Evolutionary conservation across 2,329 filamentous ascomycete species (phyloP).

Genomic region (Claviceps monticola): DNA sequence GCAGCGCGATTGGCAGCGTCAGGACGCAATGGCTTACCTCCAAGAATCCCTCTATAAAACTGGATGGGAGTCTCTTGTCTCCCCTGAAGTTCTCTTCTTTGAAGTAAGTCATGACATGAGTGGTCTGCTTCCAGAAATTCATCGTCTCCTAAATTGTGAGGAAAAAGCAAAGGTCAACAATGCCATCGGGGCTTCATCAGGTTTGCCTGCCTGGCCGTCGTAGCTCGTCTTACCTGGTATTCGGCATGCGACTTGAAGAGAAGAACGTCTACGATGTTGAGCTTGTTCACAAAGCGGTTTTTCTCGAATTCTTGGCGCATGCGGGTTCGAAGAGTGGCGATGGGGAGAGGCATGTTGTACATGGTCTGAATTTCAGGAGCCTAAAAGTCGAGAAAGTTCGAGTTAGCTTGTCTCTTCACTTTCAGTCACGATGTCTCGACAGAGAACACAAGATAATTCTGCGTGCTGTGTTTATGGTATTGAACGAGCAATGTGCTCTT

Average conservation of each 20-base stretch:
- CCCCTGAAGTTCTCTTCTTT: constrained; percentile 66
- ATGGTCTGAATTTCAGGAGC: constrained; percentile 93
- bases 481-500: not conserved
- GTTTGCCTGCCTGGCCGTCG: not conserved
- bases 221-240: constrained; percentile 62
- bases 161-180: not conserved
- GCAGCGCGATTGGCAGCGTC: not conserved
- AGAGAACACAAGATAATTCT: not conserved
- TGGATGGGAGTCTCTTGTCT: constrained; percentile 65
- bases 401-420: constrained; percentile 1
- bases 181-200: not conserved
- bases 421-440: no score
- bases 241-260: constrained; percentile 85
- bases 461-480: not conserved
- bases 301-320: constrained; percentile 95
- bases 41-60: constrained; percentile 89
- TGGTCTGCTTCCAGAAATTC: constrained; percentile 98
- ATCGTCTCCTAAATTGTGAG: constrained; percentile 62
- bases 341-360: constrained; percentile 85
- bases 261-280: constrained; percentile 77
- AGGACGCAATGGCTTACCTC: constrained; percentile 48
- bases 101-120: constrained; percentile 95
- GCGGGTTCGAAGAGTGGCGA: constrained; percentile 79
- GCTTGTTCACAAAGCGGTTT: constrained; percentile 82
- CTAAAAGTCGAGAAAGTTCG: constrained; percentile 30